Evolutionary conservation across 352 stramenopile genomes (phyloP).

Genomic region (Phytophthora sp.): DNA sequence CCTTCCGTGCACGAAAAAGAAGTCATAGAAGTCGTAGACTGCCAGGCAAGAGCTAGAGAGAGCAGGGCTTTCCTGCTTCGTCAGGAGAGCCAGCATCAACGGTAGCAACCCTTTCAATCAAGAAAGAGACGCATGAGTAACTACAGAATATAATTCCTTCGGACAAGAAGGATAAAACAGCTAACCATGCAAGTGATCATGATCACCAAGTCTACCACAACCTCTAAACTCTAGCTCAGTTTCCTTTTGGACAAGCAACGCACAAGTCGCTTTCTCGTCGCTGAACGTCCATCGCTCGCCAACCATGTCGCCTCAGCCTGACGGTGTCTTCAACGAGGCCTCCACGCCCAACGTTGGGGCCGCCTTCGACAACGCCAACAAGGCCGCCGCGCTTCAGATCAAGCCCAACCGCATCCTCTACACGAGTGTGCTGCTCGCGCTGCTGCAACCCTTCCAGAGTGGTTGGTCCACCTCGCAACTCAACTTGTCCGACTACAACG

Average conservation of each 20-base stretch:
- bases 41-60: too few relatives aligned
- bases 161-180: background rate
- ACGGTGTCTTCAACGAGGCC: conserved; percentile 10
- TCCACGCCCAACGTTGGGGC: conserved; percentile 14
- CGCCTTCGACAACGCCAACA: conserved; percentile 19
- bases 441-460: conserved; percentile 56
- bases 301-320: conserved; percentile 10
- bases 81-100: background rate
- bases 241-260: conserved; percentile 5
- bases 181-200: background rate
- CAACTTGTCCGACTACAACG: conserved; percentile 67
- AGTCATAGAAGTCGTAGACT: too few relatives aligned
- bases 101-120: background rate
- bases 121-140: background rate
- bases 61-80: too few relatives aligned
- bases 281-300: background rate
- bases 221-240: too few relatives aligned
- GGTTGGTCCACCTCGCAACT: conserved; percentile 64
- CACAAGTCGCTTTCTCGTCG: background rate
- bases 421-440: conserved; percentile 38
- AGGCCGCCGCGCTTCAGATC: conserved; percentile 26
- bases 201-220: too few relatives aligned
- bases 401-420: conserved; percentile 54
- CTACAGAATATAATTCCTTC: background rate
- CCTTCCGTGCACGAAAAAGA: background rate